phyloP scores from a whole-genome alignment of 768 basidiomycete species.

The Lactifluus rugatus region DNA sequence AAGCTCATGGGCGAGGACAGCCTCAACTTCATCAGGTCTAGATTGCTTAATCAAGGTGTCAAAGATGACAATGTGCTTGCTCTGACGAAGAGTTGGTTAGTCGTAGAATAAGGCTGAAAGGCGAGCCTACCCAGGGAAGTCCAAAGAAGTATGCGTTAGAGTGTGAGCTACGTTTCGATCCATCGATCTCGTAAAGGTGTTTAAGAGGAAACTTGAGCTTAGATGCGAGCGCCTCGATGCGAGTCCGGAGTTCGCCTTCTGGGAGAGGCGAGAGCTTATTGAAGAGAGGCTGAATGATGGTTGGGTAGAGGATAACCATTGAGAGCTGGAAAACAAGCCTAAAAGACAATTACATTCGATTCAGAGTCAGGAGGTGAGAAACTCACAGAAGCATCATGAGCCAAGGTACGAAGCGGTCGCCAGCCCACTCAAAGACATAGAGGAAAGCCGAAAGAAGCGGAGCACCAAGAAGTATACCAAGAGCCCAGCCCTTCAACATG shows the following conservation, averaged over 20 bases:
- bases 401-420: constrained; percentile 86
- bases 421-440: constrained; percentile 87
- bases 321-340: constrained; percentile 76
- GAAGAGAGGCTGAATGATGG: constrained; percentile 89
- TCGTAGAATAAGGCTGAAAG: background rate
- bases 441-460: constrained; percentile 86
- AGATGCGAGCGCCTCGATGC: constrained; percentile 68
- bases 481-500: constrained; percentile 65
- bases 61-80: constrained; percentile 93
- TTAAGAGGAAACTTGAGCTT: constrained; percentile 90
- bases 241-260: constrained; percentile 61
- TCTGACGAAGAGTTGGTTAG: constrained; percentile 33
- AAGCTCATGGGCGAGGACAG: constrained; percentile 93
- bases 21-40: constrained; percentile 88
- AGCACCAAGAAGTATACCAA: constrained; percentile 63
- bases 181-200: constrained; percentile 94
- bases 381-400: constrained; percentile 87
- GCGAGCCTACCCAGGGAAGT: constrained; percentile 67
- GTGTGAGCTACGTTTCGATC: constrained; percentile 90
- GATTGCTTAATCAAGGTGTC: constrained; percentile 93
- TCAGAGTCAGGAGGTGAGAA: background rate
- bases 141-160: constrained; percentile 99
- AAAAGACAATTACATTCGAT: constrained; percentile 4
- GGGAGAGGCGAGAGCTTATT: constrained; percentile 90
- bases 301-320: constrained; percentile 78